Conservation (phyloP, 345 rosid species). For the Rhodomyrtus tomentosa region DNA sequence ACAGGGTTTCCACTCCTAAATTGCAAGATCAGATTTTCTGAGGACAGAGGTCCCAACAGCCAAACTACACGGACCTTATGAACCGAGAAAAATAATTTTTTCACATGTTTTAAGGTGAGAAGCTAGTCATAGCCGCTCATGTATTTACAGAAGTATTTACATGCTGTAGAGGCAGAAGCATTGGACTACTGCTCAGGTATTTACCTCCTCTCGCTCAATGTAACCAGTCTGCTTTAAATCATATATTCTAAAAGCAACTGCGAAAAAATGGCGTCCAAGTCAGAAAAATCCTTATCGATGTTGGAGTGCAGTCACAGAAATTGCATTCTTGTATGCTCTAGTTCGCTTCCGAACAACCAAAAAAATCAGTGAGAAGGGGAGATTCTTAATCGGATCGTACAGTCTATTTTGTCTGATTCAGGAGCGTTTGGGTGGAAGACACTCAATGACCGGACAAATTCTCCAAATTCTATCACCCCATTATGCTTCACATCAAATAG, state of each 20-base stretch:
- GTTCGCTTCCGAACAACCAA: neutral
- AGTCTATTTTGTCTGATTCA: slow-evolving; percentile 7
- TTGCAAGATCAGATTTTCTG: neutral
- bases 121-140: neutral
- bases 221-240: slow-evolving; percentile 25
- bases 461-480: slow-evolving; percentile 23
- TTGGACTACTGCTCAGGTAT: neutral
- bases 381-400: neutral
- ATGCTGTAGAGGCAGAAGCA: neutral
- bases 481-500: slow-evolving; percentile 12
- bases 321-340: neutral
- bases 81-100: neutral
- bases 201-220: slow-evolving; percentile 26
- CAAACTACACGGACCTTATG: neutral
- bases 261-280: neutral
- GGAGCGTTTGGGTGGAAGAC: slow-evolving; percentile 23
- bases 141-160: neutral
- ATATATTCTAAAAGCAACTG: slow-evolving; percentile 22
- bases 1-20: neutral
- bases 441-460: slow-evolving; percentile 17
- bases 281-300: neutral
- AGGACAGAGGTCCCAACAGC: neutral
- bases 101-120: neutral
- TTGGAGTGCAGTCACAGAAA: neutral
- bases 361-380: neutral